A percentile compares a stretch with the other conserved stretches of the same genome.
phyloP scores from a whole-genome alignment of 306 rosid species.

The Lathyrus tuberosus region DNA sequence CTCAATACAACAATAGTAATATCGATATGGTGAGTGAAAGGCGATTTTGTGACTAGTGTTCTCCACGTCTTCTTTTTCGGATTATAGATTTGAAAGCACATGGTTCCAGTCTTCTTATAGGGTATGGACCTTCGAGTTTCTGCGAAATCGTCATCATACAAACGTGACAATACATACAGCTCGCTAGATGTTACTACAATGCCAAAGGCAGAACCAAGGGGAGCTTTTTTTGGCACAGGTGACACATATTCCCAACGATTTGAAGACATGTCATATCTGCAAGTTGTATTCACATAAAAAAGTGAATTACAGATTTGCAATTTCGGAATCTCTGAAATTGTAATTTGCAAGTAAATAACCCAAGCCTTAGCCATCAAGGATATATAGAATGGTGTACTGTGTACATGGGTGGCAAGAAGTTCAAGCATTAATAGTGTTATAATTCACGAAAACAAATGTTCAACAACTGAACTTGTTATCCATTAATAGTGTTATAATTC shows the following conservation, averaged over 20 bases:
- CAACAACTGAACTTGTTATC: slow-evolving; percentile 2
- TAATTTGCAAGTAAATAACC: slow-evolving; percentile 23
- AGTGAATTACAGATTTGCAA: slow-evolving; percentile 29
- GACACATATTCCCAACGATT: slow-evolving; percentile 74
- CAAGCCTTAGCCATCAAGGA: slow-evolving; percentile 26
- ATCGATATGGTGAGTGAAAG: slow-evolving; percentile 59
- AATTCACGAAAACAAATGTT: slow-evolving; percentile 2
- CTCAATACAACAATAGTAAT: slow-evolving; percentile 65
- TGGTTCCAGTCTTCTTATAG: slow-evolving; percentile 56
- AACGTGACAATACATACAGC: slow-evolving; percentile 60
- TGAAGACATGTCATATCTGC: too few species aligned
- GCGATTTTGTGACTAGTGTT: slow-evolving; percentile 60
- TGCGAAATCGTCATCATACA: slow-evolving; percentile 39
- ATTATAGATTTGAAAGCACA: slow-evolving; percentile 79
- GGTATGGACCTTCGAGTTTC: slow-evolving; percentile 57
- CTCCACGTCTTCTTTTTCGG: slow-evolving; percentile 81
- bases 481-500: not conserved
- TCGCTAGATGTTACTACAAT: slow-evolving; percentile 65
- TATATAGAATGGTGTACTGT: slow-evolving; percentile 10
- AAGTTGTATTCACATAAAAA: slow-evolving; percentile 34
- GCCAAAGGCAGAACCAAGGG: slow-evolving; percentile 53
- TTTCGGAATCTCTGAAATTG: slow-evolving; percentile 4
- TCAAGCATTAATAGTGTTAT: slow-evolving; percentile 8
- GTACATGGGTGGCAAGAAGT: slow-evolving; percentile 6
- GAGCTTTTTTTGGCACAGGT: slow-evolving; percentile 62